Conservation (phyloP, 2,329 filamentous ascomycete species). For the Helotiales sp. region DNA sequence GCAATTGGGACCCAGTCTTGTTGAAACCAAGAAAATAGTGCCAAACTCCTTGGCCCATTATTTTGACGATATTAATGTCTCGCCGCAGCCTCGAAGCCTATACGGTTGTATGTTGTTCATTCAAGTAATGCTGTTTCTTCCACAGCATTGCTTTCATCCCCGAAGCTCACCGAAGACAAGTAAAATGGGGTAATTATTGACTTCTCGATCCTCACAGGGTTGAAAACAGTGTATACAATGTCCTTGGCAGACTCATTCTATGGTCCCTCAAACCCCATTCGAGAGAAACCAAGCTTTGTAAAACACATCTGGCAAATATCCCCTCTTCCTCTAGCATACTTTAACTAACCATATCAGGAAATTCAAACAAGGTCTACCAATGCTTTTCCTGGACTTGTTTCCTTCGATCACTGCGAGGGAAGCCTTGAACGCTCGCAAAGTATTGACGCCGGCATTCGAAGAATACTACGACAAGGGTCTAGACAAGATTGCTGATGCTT, state of each 20-base stretch:
- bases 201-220: too few relatives aligned
- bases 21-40: conserved; percentile 40
- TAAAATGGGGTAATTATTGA: too few relatives aligned
- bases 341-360: conserved; percentile 1
- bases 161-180: too few relatives aligned
- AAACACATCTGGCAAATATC: background rate
- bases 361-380: conserved; percentile 18
- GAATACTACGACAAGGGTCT: too few relatives aligned
- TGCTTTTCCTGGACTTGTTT: conserved; percentile 14
- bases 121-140: too few relatives aligned
- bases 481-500: too few relatives aligned
- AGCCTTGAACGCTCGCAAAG: too few relatives aligned
- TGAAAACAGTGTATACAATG: conserved; percentile 17
- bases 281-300: conserved; percentile 10
- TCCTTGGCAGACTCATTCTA: conserved; percentile 45
- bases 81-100: background rate
- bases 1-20: background rate
- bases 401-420: too few relatives aligned
- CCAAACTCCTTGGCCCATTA: conserved; percentile 43
- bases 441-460: too few relatives aligned
- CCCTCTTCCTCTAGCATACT: background rate
- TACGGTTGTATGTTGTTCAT: too few relatives aligned
- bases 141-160: too few relatives aligned
- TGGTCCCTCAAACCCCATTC: conserved; percentile 48
- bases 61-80: conserved; percentile 35